Evolutionary conservation across 108 stramenopile species (phyloP), one percentile per base, ranked within the genome.

Genomic region (Phaeodactylum tricornutum): DNA sequence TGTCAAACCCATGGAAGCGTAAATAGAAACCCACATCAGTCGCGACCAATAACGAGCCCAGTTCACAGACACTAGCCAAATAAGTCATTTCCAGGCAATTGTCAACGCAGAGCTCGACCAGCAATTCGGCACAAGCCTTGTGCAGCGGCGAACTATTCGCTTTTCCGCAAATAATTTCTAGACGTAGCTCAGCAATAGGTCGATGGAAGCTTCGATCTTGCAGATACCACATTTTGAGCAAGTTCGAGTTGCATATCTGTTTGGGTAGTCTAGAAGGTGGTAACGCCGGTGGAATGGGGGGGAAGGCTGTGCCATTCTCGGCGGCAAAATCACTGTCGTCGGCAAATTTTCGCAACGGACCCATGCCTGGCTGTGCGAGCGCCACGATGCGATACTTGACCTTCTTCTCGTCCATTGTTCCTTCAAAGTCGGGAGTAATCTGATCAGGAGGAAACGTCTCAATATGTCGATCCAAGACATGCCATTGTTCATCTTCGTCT

Each of bases 191-290:
- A 0, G 77, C 82, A 12, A 78, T 66, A n/a, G 89, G 89, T 14
- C 82, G 51, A 21, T 80, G 74, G 54, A 91, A 91, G 37, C 61
- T 77, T 34, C 84, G 62, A 58, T 91, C 89, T 43, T 90, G 88
- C 34, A 90, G 31, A 57, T 84, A 81, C 80, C 81, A 90, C 21
- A 90, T 28, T 37, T 75, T 83, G 24, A 90, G 22, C 32, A 46
- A 57, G 11, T 84, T 58, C 0, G 75, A 79, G 34, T 74, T 70
- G 59, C 50, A 57, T n/a, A 90, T 43, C 36, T 78, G 40, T 29
- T 64, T 49, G 23, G 88, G 88, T 7, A 85, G 72, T 17, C 70
- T 74, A 22, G 69, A 64, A 8, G 57, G 53, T 23, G 72, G 61
- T 25, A 58, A 37, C 5, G 77, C 46, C 20, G 88, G 88, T 11